Evolutionary conservation across 148 eudicot genomes (phyloP).

Genomic region (Polygonum maritimum): DNA sequence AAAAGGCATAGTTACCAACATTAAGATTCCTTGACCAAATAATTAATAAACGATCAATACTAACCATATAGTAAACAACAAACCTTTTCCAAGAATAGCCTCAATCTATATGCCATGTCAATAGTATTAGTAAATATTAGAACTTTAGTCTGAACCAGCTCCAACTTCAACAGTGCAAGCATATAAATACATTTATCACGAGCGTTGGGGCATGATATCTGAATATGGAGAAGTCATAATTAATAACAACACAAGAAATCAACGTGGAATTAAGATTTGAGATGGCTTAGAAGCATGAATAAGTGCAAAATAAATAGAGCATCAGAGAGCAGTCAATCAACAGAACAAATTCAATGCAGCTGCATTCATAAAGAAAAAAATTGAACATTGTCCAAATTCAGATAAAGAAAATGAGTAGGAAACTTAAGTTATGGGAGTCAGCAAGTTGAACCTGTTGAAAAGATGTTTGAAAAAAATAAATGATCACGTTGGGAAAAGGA

Average conservation of each 20-base stretch:
- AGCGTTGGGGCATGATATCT: conserved; percentile 67
- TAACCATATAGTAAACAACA: not conserved
- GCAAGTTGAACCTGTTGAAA: no score
- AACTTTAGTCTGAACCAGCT: conserved; percentile 83
- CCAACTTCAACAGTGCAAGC: conserved; percentile 79
- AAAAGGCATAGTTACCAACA: conserved; percentile 7
- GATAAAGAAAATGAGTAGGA: not conserved
- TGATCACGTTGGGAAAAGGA: not conserved
- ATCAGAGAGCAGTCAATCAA: not conserved
- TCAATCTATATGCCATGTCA: conserved; percentile 72
- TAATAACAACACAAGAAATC: not conserved
- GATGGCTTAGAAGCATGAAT: not conserved
- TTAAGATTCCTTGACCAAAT: not conserved
- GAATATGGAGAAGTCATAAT: conserved; percentile 8
- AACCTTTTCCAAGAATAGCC: conserved; percentile 89
- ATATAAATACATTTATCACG: conserved; percentile 78
- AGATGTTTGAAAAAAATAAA: not conserved
- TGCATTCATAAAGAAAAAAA: not conserved
- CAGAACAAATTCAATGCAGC: not conserved
- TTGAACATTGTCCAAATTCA: not conserved
- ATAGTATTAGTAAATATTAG: conserved; percentile 80
- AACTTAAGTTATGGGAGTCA: not conserved
- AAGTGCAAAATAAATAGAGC: not conserved
- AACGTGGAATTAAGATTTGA: not conserved
- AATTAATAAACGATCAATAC: not conserved